Base-by-base conservation (phyloP, 352 stramenopile species). In the Phytopythium sindhum region DNA sequence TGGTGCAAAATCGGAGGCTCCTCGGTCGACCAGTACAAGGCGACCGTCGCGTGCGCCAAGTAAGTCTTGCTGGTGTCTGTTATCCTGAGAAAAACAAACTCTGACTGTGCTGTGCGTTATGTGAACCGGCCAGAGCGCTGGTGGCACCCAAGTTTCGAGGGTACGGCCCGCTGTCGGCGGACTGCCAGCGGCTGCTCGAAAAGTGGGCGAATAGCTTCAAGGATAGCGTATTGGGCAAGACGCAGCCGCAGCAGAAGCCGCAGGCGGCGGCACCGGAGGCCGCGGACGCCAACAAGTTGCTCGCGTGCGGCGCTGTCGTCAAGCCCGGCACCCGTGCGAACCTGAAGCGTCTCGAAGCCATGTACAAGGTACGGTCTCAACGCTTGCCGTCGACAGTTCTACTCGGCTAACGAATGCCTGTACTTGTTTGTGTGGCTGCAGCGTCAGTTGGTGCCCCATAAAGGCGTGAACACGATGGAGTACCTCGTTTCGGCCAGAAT, bases 1-100 rank as follows among this genome's bases (percentile, higher is more conserved):
- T 95, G 87, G 86, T 88, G 80, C 63, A 87, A 87, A 53, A 47
- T 69, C 4, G 76, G 75, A 50, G 81, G 77, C 9, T 80, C 68
- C 4, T 70, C 68, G 0, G 69, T 85, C 15, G 84, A 94, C 29
- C 84, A 88, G 62, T 95, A 89, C 73, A 95, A 95, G 55, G 70
- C 85, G 3, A 95, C 87, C 1, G 81, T 89, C 29, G 84, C 79
- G 5, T 95, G 87, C 57, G 73, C 86, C 5, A 95, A 93, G 86
- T 95, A 75, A 66, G 81, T 81, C 29, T 19, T 9, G 53, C 21
- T 21, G 31, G 6, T 23, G 12, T 51, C 15, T 31, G n/a, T 23
- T 4, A 28, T 42, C 21, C 11, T 26, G 51, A 39, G 4, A 15
- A n/a, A 17, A 19, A 0, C 7, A 14, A 1, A 15, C 4, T 55